Evolutionary conservation across 1,284 basidiomycete genomes (phyloP), one percentile per base, ranked within the genome.

Genomic region (Ustilago shanxiensis): DNA sequence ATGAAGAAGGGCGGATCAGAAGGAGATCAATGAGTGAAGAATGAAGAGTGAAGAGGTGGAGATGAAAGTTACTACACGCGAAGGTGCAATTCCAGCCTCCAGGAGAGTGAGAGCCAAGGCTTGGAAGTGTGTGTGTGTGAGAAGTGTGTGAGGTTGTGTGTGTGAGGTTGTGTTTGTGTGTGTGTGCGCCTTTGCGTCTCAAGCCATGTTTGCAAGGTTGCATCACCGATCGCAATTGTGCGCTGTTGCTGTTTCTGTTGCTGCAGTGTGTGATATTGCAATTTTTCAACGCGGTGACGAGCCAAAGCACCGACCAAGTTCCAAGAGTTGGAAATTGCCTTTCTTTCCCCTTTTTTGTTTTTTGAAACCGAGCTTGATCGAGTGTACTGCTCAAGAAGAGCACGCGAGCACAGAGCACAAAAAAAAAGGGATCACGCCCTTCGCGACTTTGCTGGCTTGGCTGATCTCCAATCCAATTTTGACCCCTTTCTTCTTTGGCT

Each of bases 181-280:
- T 50, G 16, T 22, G 62, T 45, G 50, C 31, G 14, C 11, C 26
- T 29, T n/a, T n/a, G n/a, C n/a, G 16, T 29, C 22, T 22, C 22
- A 47, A 41, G 50, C n/a, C 44, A 47, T 39, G 31, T 33, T 37
- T 37, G 64, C 24, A 33, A 37, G n/a, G 55, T 45, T 39, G 64
- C 64, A 60, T 66, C 64, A 66, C 60, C 64, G 64, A 66, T 60
- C 64, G 53, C 44, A 54, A 37, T 31, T 53, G 2, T 20, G 33
- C 11, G 50, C 35, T 37, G 35, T 16, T 11, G 35, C 35, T 33
- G 31, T 11, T 33, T 33, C 7, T 33, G 31, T n/a, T 33, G 31
- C 11, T 33, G 31, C 7, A 14, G 37, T 39, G n/a, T n/a, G n/a
- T n/a, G n/a, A n/a, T n/a, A n/a, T n/a, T n/a, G n/a, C n/a, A n/a